These are phyloP conservation scores for Pythium dissotocum DNA, from an alignment of 352 stramenopile species.

Conservation along the genomic window DNA sequence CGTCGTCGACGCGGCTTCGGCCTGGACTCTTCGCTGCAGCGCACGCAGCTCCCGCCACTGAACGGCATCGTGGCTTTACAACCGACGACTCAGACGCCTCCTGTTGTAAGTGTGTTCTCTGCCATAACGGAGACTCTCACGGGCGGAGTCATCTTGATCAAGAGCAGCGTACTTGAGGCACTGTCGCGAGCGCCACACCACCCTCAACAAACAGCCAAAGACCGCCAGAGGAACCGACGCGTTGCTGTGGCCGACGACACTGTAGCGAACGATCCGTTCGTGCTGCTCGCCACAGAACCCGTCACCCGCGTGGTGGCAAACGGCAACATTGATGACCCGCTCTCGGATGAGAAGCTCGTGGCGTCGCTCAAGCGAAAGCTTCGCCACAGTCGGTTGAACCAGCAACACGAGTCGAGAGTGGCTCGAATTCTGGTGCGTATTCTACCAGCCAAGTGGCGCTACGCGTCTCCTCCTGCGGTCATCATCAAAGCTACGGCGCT, in stretches of 20 bases:
- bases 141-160: background rate
- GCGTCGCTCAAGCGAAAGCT: constrained; percentile 20
- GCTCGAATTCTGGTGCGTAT: background rate
- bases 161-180: constrained; percentile 9
- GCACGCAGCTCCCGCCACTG: background rate
- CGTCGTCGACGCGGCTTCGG: background rate
- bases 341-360: constrained; percentile 34
- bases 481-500: background rate
- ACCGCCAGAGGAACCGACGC: constrained; percentile 13
- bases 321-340: constrained; percentile 17
- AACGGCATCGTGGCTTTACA: background rate
- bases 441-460: background rate
- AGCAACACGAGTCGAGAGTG: background rate
- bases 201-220: background rate
- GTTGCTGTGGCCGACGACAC: constrained; percentile 3
- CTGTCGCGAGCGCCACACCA: background rate
- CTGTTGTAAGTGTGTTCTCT: background rate
- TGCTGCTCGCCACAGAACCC: background rate
- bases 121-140: constrained; percentile 3
- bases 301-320: background rate
- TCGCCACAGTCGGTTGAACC: constrained; percentile 5
- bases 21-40: background rate
- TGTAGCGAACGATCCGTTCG: constrained; percentile 3
- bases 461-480: background rate
- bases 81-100: background rate